Base-by-base conservation (phyloP, 805 yeast genomes). In the Sugiyamaella americana region DNA sequence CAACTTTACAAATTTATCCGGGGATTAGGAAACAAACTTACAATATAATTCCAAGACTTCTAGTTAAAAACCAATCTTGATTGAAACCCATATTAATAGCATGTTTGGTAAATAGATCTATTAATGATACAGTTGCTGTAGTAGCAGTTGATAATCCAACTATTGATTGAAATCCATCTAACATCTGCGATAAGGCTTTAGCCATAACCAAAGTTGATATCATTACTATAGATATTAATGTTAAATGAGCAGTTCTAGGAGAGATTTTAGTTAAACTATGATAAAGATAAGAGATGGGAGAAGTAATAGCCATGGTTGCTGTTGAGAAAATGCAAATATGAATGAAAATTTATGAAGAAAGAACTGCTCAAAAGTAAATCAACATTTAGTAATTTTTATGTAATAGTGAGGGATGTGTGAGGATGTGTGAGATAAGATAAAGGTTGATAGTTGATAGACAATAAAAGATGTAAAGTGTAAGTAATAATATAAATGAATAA, bases 41-140 rank as follows among this genome's bases (percentile, higher is more conserved):
- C 32, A 50, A 17, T 4, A 42, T 18, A 16, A 24, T 37, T 3
- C 50, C 50, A 10, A 38, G 37, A 4, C 24, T 10, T 17, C 44
- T 41, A 3, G 51, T 47, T 5, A 47, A 17, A 50, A 50, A 48
- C 49, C 51, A 45, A 26, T 48, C 50, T 24, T 26, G 47, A 4
- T 47, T 47, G 32, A 23, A 38, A 2, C 51, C 51, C 13, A 47
- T 42, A 16, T 47, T 46, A 8, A 36, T 18, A 3, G 35, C 50
- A 20, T 46, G 37, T 5, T 38, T 21, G 8, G 41, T 20, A 29
- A 21, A 38, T 4, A 24, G 23, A 21, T 38, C 41, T 8, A 38
- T 24, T n/a, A 38, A 24, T 4, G 41, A 38, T 5, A 16, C n/a
- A 5, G 41, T 16, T 13, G 41, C 21, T 6, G n/a, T 29, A 19